Percentiles rank a stretch among this genome's conserved stretches.
phyloP scores from a whole-genome alignment of 2,329 filamentous ascomycete species.

The Colletotrichum sp. region DNA sequence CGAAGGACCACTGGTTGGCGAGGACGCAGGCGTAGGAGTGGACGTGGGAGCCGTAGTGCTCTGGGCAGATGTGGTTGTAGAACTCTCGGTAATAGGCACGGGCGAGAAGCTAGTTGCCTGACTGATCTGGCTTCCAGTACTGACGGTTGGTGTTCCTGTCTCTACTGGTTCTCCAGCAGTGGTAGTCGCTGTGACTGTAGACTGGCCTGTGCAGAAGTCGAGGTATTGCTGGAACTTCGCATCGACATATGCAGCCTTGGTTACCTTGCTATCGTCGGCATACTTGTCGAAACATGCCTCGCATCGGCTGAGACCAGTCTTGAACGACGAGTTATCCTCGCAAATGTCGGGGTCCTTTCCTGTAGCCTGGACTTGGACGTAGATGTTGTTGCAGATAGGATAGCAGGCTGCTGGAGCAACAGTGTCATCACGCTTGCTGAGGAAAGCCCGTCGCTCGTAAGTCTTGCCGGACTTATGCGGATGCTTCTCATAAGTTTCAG shows the following conservation, averaged over 20 bases:
- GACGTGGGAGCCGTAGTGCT: background rate
- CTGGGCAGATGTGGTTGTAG: background rate
- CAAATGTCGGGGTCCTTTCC: conserved; percentile 59
- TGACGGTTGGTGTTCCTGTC: background rate
- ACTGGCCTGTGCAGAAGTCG: conserved; percentile 45
- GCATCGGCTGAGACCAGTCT: conserved; percentile 40
- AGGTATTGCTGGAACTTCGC: conserved; percentile 38
- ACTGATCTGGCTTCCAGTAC: conserved; percentile 19
- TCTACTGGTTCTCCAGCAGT: conserved; percentile 31
- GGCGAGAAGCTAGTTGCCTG: conserved; percentile 1
- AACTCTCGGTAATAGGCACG: conserved; percentile 1
- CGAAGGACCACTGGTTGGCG: background rate
- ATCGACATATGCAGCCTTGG: background rate
- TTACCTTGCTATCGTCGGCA: background rate
- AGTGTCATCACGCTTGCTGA: conserved; percentile 43
- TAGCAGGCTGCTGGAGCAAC: conserved; percentile 55
- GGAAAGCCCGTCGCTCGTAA: conserved; percentile 22
- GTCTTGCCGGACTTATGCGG: conserved; percentile 13
- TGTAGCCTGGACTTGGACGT: conserved; percentile 45
- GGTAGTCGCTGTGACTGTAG: conserved; percentile 20
- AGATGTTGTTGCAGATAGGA: conserved; percentile 55
- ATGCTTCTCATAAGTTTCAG: background rate
- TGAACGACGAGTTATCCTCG: conserved; percentile 47
- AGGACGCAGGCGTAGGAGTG: background rate
- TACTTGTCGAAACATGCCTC: conserved; percentile 39